Evolutionary conservation across 257 asterid species (phyloP).

Genomic region (Solanum acaule): DNA sequence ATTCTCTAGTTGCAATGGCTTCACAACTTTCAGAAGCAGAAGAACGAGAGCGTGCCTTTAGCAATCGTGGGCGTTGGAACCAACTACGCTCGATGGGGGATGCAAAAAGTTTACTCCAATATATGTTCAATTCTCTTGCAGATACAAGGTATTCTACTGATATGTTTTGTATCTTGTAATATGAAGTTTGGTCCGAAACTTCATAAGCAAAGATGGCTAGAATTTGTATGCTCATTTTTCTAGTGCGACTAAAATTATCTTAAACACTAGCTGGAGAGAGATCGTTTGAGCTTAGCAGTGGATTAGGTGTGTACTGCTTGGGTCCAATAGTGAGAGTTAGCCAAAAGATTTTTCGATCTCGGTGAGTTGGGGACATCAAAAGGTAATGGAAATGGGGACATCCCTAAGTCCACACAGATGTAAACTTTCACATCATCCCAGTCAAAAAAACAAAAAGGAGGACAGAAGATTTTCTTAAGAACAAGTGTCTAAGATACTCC

Average conservation of each 20-base stretch:
- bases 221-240: background rate
- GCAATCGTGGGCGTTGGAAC: conserved; percentile 90
- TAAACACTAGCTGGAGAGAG: background rate
- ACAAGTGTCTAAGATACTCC: background rate
- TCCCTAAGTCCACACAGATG: background rate
- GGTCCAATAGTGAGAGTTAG: background rate
- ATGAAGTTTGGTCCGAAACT: background rate
- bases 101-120: conserved; percentile 76
- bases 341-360: background rate
- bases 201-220: background rate
- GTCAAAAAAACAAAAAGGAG: background rate
- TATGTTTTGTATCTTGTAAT: background rate
- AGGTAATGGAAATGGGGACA: background rate
- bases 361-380: background rate
- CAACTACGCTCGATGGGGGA: conserved; percentile 98
- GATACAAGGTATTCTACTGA: conserved; percentile 55
- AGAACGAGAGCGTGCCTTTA: conserved; percentile 81
- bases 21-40: conserved; percentile 99
- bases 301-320: background rate
- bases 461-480: background rate
- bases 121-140: conserved; percentile 80
- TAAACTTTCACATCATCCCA: background rate
- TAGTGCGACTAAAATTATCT: background rate
- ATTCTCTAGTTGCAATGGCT: conserved; percentile 95
- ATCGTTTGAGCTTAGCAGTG: background rate